Evolutionary conservation across 345 rosid genomes (phyloP).

Genomic region (Murraya paniculata): DNA sequence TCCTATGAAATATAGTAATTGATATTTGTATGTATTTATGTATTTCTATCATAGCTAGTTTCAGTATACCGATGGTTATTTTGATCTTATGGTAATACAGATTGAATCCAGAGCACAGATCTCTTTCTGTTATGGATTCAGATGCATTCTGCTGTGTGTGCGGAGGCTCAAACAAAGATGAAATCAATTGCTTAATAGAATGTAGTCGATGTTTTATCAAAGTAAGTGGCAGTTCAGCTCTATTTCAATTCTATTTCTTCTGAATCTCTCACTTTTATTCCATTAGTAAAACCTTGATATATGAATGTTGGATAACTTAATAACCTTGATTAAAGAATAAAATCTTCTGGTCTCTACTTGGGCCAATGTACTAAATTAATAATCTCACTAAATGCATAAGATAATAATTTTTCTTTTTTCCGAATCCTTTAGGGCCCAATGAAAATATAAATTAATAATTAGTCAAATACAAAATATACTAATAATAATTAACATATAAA

Average conservation of each 20-base stretch:
- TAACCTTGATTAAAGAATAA: too few species aligned
- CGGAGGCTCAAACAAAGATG: slow-evolving; percentile 45
- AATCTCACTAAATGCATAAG: too few species aligned
- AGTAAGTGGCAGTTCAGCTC: slow-evolving; percentile 21
- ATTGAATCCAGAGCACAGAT: slow-evolving; percentile 11
- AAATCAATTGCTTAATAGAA: slow-evolving; percentile 38
- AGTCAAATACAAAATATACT: too few species aligned
- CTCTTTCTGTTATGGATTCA: slow-evolving; percentile 10
- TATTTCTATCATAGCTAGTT: neutral
- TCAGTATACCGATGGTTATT: neutral
- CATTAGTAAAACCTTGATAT: neutral
- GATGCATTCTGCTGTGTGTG: slow-evolving; percentile 47
- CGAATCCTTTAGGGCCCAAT: too few species aligned
- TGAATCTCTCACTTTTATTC: neutral
- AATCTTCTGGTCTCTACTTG: too few species aligned
- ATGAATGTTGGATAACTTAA: too few species aligned
- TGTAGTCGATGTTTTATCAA: slow-evolving; percentile 42
- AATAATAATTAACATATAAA: too few species aligned
- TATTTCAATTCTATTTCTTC: neutral
- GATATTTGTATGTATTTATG: neutral
- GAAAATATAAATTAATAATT: too few species aligned
- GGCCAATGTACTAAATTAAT: too few species aligned
- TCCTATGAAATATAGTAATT: neutral
- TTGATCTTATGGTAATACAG: slow-evolving; percentile 25
- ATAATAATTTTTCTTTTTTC: too few species aligned